Base-by-base conservation (phyloP, 352 stramenopile genomes). In the Salisapilia sapeloensis region DNA sequence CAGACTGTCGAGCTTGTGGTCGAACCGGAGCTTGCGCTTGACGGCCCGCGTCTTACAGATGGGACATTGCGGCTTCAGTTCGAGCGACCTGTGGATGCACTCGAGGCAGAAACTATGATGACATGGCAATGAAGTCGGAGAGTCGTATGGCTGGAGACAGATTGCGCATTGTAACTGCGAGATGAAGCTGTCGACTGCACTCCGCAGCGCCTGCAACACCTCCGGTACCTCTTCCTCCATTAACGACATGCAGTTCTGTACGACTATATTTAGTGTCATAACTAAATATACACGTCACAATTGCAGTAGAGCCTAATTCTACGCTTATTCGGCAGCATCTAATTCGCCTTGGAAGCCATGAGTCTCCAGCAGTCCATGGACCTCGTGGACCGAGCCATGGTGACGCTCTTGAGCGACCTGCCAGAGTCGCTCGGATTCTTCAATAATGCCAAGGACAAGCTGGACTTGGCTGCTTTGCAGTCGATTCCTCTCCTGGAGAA, bases 71-170 rank as follows among this genome's bases (percentile, higher is more conserved):
- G 61, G 37, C 43, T 83, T 84, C 43, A 87, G 63, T 43, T 82
- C 63, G 10, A 91, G 49, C 25, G 71, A 66, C 33, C 69, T 69
- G 42, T 84, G 58, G 50, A 91, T 91, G 50, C 75, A 91, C 38
- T 84, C 67, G 38, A 85, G 64, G 35, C 75, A 91, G 47, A 87
- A 91, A 46, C 63, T 85, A 53, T 91, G 75, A 42, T 87, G 83
- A 44, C 75, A 91, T 12, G 75, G 75, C 44, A 91, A 42, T 7
- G 75, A 87, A 22, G 66, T 56, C 17, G 75, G 69, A 20, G 44
- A 59, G 5, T 58, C 51, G 46, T 85, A 83, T 23, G 61, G 51
- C 45, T 64, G 83, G 14, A 91, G 53, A 34, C 75, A 91, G 36
- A 91, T 91, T 28, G 72, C 60, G 43, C 75, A 91, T 46, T 81